phyloP scores from a whole-genome alignment of 768 basidiomycete genomes.

The Russula foetens region DNA sequence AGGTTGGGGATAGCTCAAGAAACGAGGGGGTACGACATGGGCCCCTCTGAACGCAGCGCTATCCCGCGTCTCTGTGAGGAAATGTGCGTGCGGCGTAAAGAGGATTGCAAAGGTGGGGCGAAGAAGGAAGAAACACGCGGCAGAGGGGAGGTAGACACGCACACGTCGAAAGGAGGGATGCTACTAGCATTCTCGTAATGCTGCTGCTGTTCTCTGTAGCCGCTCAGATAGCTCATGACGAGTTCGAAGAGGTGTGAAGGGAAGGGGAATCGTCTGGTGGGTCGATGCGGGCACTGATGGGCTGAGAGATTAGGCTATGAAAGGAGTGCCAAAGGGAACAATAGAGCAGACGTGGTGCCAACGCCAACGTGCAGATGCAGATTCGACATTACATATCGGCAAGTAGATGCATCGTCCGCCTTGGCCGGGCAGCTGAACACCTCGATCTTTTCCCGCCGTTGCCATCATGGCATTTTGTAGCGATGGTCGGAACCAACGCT shows the following conservation, averaged over 20 bases:
- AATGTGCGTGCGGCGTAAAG: background rate
- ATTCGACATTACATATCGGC: background rate
- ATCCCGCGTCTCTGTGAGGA: background rate
- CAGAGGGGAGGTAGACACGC: constrained; percentile 12
- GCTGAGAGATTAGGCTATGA: background rate
- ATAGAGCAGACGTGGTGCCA: background rate
- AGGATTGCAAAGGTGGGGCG: background rate
- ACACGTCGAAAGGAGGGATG: constrained; percentile 19
- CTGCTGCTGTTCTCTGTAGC: constrained; percentile 8
- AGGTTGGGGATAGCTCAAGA: background rate
- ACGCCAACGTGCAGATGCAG: background rate
- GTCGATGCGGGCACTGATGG: background rate
- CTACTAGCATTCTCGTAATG: constrained; percentile 15
- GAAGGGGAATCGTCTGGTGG: background rate
- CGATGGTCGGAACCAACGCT: background rate
- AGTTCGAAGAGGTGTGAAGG: background rate
- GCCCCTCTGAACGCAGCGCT: background rate
- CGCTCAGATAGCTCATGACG: constrained; percentile 12
- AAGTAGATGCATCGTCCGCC: background rate
- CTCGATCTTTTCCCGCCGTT: background rate
- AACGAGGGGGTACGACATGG: background rate
- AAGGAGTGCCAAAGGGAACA: background rate
- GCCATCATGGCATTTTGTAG: background rate
- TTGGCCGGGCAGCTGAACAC: background rate
- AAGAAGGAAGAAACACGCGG: constrained; percentile 13